These are phyloP conservation scores for Melastoma candidum DNA, from an alignment of 441 rosid genomes.

Conservation along the genomic window DNA sequence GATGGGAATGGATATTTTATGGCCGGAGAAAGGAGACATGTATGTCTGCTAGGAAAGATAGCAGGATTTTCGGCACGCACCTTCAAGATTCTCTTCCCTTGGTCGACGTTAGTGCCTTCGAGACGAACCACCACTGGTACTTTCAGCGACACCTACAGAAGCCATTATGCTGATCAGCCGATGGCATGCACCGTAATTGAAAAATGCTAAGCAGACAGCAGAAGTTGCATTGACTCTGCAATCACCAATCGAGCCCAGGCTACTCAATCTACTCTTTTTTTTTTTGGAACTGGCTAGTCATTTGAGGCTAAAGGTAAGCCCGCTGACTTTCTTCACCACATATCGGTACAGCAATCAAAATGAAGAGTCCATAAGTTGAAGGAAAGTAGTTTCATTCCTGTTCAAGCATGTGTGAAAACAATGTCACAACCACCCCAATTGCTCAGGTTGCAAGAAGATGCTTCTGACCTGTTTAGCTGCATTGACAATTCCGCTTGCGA, in stretches of 20 bases:
- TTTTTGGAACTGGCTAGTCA: no score
- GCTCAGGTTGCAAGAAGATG: not conserved
- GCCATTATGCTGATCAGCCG: not conserved
- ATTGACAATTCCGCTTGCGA: constrained; percentile 95
- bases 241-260: no score
- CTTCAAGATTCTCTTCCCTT: constrained; percentile 93
- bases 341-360: no score
- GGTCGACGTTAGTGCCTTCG: constrained; percentile 97
- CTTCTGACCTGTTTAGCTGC: constrained; percentile 82
- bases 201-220: not conserved
- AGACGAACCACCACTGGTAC: constrained; percentile 98
- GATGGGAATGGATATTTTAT: not conserved
- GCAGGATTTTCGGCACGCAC: constrained; percentile 21
- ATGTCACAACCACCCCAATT: no score
- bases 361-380: no score
- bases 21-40: not conserved
- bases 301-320: no score
- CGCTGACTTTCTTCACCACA: no score
- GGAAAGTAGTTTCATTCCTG: no score
- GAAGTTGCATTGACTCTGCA: no score
- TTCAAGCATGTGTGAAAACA: no score
- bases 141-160: constrained; percentile 61
- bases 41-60: constrained; percentile 1
- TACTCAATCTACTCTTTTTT: no score
- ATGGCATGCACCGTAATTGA: not conserved